A percentile compares a stretch with the other conserved stretches of the same genome.
Evolutionary conservation across 23 red algal genomes (phyloP).

Genomic region (Gracilaria caudata): DNA sequence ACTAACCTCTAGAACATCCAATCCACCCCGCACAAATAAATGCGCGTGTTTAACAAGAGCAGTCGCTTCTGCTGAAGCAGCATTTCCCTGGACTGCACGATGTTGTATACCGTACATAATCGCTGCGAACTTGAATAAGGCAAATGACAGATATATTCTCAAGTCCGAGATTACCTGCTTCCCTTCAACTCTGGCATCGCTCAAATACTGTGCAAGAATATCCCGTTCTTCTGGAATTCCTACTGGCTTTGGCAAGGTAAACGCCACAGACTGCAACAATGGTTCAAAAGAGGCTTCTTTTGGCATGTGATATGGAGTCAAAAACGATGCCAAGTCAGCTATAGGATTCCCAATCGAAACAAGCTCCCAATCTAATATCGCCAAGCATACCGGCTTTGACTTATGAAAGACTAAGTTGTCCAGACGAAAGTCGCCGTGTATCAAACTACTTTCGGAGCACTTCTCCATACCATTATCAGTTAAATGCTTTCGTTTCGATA

Average conservation of each 20-base stretch:
- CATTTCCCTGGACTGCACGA: conserved; percentile 78
- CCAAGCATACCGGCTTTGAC: conserved; percentile 46
- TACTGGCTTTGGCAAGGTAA: conserved; percentile 20
- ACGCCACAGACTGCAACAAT: conserved; percentile 39
- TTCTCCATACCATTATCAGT: not conserved
- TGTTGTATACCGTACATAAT: conserved; percentile 79
- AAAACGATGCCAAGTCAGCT: conserved; percentile 77
- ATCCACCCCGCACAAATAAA: conserved; percentile 44
- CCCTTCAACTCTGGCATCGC: not conserved
- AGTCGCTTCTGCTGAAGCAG: conserved; percentile 37
- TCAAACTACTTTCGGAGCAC: conserved; percentile 13
- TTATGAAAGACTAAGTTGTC: conserved; percentile 80
- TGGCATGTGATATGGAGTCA: conserved; percentile 55
- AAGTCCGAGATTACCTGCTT: conserved; percentile 3
- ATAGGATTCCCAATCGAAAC: conserved; percentile 67
- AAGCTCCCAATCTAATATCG: conserved; percentile 93
- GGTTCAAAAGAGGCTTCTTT: conserved; percentile 11
- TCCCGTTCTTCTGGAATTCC: conserved; percentile 79
- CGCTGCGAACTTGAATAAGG: conserved; percentile 73
- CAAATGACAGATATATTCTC: conserved; percentile 63
- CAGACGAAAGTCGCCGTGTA: conserved; percentile 88
- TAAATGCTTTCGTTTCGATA: not conserved
- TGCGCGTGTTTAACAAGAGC: conserved; percentile 16
- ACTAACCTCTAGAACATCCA: not conserved
- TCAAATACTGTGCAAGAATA: conserved; percentile 47